Base-by-base conservation (phyloP, 345 rosid species). In the Orychophragmus violaceus region DNA sequence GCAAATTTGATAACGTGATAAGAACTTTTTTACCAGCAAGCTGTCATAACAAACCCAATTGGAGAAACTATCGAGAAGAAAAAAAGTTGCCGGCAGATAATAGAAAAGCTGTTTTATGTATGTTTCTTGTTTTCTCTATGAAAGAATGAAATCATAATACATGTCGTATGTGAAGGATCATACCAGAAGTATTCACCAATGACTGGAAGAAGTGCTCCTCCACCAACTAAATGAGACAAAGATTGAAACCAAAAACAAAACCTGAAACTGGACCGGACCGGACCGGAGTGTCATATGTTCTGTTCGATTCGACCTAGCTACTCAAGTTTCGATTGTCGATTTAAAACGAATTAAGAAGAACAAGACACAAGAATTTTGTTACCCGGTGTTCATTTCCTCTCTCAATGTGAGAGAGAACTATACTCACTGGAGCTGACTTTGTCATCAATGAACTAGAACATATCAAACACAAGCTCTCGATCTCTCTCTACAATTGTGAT, bases 141-240 rank as follows among this genome's bases (percentile, higher is more conserved):
- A 5, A 44, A 45, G 52, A 54, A 11, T 4, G 18, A 18, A 24
- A 27, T 22, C 32, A 4, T 33, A 2, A 72, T 83, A 93, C 96
- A 89, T 88, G 92, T 50, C 89, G 85, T 7, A 94, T 86, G 75
- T 90, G 99, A 71, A 88, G 96, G n/a, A 97, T 93, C 95, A 93
- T 87, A 32, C 97, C 94, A 52, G 96, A 87, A 60, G 97, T 88
- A 73, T 90, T 90, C 78, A 88, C 97, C 75, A 90, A 79, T 35
- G 97, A 93, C 69, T 88, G 95, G 79, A 93, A 93, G 79, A 90
- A 88, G 62, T 90, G 99, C 78, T 90, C 98, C 78, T 90, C 98
- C 82, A 85, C 97, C 84, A 90, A 74, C 98, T 93, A 74, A 78
- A 36, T 14, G 55, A 16, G 11, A 62, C 37, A 64, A 25, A 56